Conservation (phyloP, 441 rosid species). For the Rhodomyrtus psidioides region DNA sequence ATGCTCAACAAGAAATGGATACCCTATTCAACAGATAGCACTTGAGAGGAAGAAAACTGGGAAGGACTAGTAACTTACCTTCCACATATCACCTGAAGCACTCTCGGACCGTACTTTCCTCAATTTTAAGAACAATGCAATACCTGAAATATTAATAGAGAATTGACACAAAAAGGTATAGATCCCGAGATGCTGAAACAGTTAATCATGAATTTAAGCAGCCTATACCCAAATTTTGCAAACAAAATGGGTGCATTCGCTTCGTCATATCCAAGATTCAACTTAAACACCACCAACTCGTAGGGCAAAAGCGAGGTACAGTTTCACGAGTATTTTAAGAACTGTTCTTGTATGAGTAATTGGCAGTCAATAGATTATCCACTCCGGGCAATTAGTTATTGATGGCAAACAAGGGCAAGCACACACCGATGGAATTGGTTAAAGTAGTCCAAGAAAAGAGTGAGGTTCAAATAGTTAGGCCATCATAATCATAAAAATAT, state of each 20-base stretch:
- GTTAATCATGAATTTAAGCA: not conserved
- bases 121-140: constrained; percentile 31
- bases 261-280: not conserved
- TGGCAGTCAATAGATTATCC: not conserved
- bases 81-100: constrained; percentile 48
- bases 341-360: not conserved
- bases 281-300: not conserved
- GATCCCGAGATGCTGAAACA: not conserved
- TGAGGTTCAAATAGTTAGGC: not conserved
- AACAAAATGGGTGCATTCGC: not conserved
- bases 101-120: constrained; percentile 48
- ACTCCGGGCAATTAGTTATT: not conserved
- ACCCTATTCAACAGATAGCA: not conserved
- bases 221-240: not conserved
- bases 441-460: not conserved
- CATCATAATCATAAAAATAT: not conserved
- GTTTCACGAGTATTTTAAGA: not conserved
- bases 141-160: constrained; percentile 17
- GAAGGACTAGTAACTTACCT: constrained; percentile 20
- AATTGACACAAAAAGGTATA: not conserved
- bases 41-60: not conserved
- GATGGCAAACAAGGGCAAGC: not conserved
- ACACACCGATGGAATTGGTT: not conserved
- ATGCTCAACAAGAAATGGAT: not conserved
- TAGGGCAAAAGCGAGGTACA: not conserved